Base-by-base conservation (phyloP, 805 yeast genomes). In the Torulaspora indica region DNA sequence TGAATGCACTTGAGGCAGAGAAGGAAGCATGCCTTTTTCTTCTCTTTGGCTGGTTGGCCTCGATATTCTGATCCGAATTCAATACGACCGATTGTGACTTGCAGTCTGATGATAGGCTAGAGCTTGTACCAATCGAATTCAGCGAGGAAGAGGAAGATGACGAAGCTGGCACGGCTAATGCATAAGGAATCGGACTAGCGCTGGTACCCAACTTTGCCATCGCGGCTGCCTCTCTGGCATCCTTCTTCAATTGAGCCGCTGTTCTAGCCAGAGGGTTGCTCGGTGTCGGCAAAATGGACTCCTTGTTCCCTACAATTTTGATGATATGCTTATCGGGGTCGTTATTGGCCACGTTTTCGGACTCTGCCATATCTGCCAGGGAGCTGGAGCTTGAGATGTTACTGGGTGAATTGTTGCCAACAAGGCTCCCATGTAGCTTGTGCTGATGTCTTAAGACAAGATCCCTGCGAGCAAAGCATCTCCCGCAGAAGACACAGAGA, bases 401-500 rank as follows among this genome's bases (percentile, higher is more conserved):
- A 12, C 34, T 38, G 7, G 30, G 42, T 4, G 48, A 40, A 14
- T 60, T 65, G 31, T 44, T 46, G 75, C 81, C 53, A 63, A 70
- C 38, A 63, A 72, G 37, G 6, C 69, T 56, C 1, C 84, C 67
- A 58, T 93, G 98, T 28, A 93, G 76, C 61, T 93, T 93, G 67
- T 89, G 97, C 68, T 88, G 96, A 70, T 93, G 98, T 48, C 98
- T 76, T 43, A 93, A 73, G 23, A 93, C 88, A 60, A 85, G 72
- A 61, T 85, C 91, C 45, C 97, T 71, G 45, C 98, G 73, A 4
- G 98, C 97, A 69, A 93, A 91, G 60, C 96, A 85, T 39, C 98
- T 79, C 27, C 95, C 97, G 66, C 98, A 91, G 7, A 90, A 90
- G 2, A 95, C 95, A 68, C 98, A 91, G 61, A 87, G 93, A 68